These are phyloP conservation scores for Scleroderma citrinum DNA, from an alignment of 768 basidiomycete genomes.

Conservation along the genomic window DNA sequence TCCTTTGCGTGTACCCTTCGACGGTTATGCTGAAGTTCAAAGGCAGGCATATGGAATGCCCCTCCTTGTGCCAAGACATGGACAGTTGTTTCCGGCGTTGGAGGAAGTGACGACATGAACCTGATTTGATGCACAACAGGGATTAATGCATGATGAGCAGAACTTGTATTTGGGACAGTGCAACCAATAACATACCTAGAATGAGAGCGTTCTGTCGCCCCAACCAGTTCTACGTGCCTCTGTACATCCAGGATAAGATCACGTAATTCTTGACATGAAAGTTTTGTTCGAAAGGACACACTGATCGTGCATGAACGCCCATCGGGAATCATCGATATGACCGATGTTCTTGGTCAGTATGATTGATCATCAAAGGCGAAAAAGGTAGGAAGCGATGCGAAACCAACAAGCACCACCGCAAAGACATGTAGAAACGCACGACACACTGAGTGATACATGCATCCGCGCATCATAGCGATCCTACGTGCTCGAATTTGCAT, in stretches of 20 bases:
- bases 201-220: constrained; percentile 27
- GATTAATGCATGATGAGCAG: neutral
- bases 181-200: constrained; percentile 10
- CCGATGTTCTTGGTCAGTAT: no score
- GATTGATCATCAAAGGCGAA: no score
- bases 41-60: constrained; percentile 11
- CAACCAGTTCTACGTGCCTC: constrained; percentile 67
- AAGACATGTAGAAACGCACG: no score
- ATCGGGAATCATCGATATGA: no score
- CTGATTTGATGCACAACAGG: constrained; percentile 5
- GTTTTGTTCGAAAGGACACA: constrained; percentile 75
- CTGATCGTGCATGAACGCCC: constrained; percentile 34
- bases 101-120: constrained; percentile 69
- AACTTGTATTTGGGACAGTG: neutral
- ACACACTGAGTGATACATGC: no score
- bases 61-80: constrained; percentile 68
- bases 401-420: no score
- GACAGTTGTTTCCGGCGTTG: constrained; percentile 63
- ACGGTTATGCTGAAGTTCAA: neutral
- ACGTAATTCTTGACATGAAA: constrained; percentile 65
- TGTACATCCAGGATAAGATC: constrained; percentile 68
- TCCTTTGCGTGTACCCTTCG: neutral
- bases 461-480: no score
- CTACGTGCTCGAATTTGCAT: no score
- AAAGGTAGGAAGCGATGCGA: no score